Evolutionary conservation across 805 yeast genomes (phyloP).

Genomic region (Blastobotrys robertii): DNA sequence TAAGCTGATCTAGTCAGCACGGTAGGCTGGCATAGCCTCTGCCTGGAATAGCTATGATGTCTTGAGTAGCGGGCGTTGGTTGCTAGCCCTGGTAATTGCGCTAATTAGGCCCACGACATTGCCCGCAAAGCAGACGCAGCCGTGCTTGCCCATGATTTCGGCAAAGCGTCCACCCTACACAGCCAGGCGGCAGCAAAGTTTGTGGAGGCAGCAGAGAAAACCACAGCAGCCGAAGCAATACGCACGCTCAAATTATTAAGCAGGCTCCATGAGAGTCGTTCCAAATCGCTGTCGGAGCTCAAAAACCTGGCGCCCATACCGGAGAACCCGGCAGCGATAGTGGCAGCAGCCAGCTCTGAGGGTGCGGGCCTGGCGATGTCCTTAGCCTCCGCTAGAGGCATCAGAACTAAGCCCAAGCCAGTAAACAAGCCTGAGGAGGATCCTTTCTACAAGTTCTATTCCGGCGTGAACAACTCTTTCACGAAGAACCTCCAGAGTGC

Average conservation of each 20-base stretch:
- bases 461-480: slow-evolving; percentile 10
- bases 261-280: slow-evolving; percentile 23
- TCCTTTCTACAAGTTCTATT: slow-evolving; percentile 19
- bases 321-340: slow-evolving; percentile 1
- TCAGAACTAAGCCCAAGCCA: neutral
- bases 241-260: slow-evolving; percentile 25
- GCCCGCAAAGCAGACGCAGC: slow-evolving; percentile 47
- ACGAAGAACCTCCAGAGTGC: slow-evolving; percentile 13
- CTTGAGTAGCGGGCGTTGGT: no score
- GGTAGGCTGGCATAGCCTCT: neutral
- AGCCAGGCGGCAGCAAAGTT: slow-evolving; percentile 30
- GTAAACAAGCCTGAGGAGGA: slow-evolving; percentile 13
- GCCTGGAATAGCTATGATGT: no score
- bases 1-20: no score
- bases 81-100: no score
- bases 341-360: neutral
- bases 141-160: slow-evolving; percentile 33
- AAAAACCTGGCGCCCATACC: slow-evolving; percentile 4
- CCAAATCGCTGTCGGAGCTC: slow-evolving; percentile 22
- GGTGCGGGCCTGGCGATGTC: slow-evolving; percentile 14
- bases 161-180: slow-evolving; percentile 34
- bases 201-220: slow-evolving; percentile 18
- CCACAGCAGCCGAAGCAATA: slow-evolving; percentile 17
- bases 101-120: slow-evolving; percentile 37
- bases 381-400: slow-evolving; percentile 23